These are phyloP conservation scores for Hydnum rufescens DNA, from an alignment of 768 basidiomycete genomes.

Conservation along the genomic window DNA sequence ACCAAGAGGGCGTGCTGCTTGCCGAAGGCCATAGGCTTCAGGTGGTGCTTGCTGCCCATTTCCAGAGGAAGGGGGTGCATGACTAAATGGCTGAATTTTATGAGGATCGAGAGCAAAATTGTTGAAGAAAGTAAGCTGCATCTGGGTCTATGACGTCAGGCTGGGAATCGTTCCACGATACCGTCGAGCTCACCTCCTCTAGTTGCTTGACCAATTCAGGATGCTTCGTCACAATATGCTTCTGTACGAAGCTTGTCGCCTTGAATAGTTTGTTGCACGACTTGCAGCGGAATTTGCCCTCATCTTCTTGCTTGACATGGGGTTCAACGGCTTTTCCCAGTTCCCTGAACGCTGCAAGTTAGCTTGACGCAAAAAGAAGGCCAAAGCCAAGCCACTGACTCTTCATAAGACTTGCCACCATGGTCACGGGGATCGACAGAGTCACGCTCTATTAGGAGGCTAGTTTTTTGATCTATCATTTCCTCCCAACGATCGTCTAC, in stretches of 20 bases:
- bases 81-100: conserved; percentile 67
- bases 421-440: conserved; percentile 73
- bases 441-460: conserved; percentile 56
- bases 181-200: conserved; percentile 46
- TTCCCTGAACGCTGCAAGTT: conserved; percentile 33
- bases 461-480: conserved; percentile 71
- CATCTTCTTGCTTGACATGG: conserved; percentile 84
- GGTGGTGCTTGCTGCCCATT: conserved; percentile 57
- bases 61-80: conserved; percentile 50
- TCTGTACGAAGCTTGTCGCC: conserved; percentile 90
- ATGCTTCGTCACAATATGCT: conserved; percentile 93
- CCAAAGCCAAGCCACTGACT: conserved; percentile 32
- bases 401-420: conserved; percentile 76
- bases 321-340: conserved; percentile 59
- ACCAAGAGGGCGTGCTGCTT: neutral
- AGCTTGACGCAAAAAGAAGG: neutral
- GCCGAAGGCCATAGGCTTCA: conserved; percentile 72
- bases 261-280: conserved; percentile 95
- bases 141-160: conserved; percentile 10
- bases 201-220: conserved; percentile 58
- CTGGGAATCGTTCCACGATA: neutral
- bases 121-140: conserved; percentile 75
- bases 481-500: conserved; percentile 80
- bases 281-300: conserved; percentile 93
- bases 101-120: conserved; percentile 94